Percentiles rank a stretch among this genome's conserved stretches.
phyloP scores from a whole-genome alignment of 805 yeast genomes.

The Suhomyces vadensis region DNA sequence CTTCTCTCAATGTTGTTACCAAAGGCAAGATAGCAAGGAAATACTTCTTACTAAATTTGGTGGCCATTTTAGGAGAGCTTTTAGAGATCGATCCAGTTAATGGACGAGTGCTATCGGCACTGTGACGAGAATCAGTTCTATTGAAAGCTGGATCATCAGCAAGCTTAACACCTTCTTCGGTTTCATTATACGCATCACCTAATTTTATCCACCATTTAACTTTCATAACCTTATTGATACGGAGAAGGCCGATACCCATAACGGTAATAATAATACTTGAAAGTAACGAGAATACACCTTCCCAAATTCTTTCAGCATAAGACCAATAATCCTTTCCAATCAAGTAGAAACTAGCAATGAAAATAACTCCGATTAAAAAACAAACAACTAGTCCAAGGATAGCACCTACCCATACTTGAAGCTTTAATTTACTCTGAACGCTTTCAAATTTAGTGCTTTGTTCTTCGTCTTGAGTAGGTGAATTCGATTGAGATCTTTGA shows the following conservation, averaged over 20 bases:
- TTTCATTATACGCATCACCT: constrained; percentile 39
- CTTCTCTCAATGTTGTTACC: constrained; percentile 30
- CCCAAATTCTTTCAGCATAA: constrained; percentile 85
- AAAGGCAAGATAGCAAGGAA: constrained; percentile 29
- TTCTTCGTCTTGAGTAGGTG: not conserved
- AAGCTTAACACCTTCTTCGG: constrained; percentile 9
- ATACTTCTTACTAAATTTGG: constrained; percentile 20
- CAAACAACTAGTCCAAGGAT: constrained; percentile 68
- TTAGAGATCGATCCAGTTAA: constrained; percentile 8
- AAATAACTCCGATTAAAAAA: constrained; percentile 67
- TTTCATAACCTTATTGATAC: constrained; percentile 74
- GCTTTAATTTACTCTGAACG: constrained; percentile 34
- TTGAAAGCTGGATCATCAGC: constrained; percentile 5
- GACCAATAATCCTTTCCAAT: constrained; percentile 88
- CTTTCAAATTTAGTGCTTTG: constrained; percentile 2
- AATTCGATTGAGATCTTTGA: constrained; percentile 14
- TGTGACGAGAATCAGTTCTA: constrained; percentile 8
- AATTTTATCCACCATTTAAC: constrained; percentile 68
- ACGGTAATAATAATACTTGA: constrained; percentile 78
- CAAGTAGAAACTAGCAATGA: constrained; percentile 68
- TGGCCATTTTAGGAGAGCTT: not conserved
- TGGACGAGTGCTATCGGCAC: constrained; percentile 14
- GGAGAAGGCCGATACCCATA: constrained; percentile 82
- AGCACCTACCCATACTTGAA: constrained; percentile 86
- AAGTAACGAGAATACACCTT: constrained; percentile 75